phyloP scores from a whole-genome alignment of 139 green algal species.

The Ettlia oleoabundans region DNA sequence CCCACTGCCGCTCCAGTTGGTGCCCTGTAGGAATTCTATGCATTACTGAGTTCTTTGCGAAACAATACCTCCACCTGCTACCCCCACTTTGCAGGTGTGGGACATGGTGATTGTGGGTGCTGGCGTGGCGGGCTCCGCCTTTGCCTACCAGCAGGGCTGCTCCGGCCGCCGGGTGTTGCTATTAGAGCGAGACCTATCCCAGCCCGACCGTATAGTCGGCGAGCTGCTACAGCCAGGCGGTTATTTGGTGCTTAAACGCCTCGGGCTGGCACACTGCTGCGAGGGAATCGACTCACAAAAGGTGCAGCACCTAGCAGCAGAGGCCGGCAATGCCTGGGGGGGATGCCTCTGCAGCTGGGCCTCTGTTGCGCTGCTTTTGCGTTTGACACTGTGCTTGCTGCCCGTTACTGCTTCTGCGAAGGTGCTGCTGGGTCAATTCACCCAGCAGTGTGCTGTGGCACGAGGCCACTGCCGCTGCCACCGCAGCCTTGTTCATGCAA shows the following conservation, averaged over 20 bases:
- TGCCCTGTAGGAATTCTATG: too few relatives aligned
- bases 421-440: too few relatives aligned
- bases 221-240: constrained; percentile 98
- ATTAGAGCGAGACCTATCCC: constrained; percentile 89
- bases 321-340: too few relatives aligned
- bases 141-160: constrained; percentile 83
- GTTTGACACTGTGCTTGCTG: too few relatives aligned
- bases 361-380: too few relatives aligned
- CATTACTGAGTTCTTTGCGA: background rate
- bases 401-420: too few relatives aligned
- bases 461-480: too few relatives aligned
- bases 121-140: constrained; percentile 86
- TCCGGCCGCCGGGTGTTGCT: constrained; percentile 85
- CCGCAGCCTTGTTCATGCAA: too few relatives aligned
- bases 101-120: constrained; percentile 95
- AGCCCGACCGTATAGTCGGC: constrained; percentile 98
- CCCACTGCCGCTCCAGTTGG: too few relatives aligned
- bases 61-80: background rate
- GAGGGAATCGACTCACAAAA: constrained; percentile 92
- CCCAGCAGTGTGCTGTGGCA: too few relatives aligned
- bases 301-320: too few relatives aligned
- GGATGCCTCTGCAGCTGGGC: too few relatives aligned
- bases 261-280: constrained; percentile 85
- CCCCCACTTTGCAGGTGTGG: constrained; percentile 71
- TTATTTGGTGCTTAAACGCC: constrained; percentile 90